Evolutionary conservation across 164 flowering plant species (phyloP).

Genomic region (Stephania japonica): DNA sequence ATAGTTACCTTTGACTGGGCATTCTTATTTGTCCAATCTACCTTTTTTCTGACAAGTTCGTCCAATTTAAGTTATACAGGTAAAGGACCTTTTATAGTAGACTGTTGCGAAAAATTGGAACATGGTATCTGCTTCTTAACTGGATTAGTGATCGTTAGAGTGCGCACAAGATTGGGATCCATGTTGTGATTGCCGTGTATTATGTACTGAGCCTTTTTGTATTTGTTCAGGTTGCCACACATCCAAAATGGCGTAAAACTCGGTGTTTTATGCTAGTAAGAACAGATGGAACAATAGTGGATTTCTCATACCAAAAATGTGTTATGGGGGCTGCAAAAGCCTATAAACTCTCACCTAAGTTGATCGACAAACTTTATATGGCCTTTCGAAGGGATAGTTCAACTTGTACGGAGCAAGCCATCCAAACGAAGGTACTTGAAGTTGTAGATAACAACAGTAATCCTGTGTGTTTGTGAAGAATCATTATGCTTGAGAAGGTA

Average conservation of each 20-base stretch:
- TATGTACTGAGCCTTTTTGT: not conserved
- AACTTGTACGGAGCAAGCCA: not conserved
- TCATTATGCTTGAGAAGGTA: not conserved
- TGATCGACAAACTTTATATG: not conserved
- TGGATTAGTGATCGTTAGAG: not conserved
- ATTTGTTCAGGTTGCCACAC: conserved; percentile 50
- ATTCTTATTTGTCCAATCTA: not conserved
- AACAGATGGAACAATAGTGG: conserved; percentile 59
- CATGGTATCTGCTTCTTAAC: not conserved
- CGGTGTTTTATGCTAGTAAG: conserved; percentile 66
- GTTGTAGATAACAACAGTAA: not conserved
- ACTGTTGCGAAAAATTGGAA: too few relatives aligned
- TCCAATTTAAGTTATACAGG: too few relatives aligned
- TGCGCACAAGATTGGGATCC: not conserved
- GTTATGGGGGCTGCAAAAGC: conserved; percentile 42
- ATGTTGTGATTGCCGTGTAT: not conserved
- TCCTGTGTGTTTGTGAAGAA: not conserved
- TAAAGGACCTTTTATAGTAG: too few relatives aligned
- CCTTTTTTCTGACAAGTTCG: too few relatives aligned
- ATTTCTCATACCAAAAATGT: conserved; percentile 86
- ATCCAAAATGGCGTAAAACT: conserved; percentile 28
- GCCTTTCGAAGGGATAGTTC: not conserved
- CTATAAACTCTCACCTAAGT: not conserved
- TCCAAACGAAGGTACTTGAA: not conserved
- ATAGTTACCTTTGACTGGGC: not conserved